A percentile compares a stretch with the other conserved stretches of the same genome.
These are phyloP conservation scores for Babesia ovata DNA, from an alignment of 169 alveolate species.

Conservation along the genomic window DNA sequence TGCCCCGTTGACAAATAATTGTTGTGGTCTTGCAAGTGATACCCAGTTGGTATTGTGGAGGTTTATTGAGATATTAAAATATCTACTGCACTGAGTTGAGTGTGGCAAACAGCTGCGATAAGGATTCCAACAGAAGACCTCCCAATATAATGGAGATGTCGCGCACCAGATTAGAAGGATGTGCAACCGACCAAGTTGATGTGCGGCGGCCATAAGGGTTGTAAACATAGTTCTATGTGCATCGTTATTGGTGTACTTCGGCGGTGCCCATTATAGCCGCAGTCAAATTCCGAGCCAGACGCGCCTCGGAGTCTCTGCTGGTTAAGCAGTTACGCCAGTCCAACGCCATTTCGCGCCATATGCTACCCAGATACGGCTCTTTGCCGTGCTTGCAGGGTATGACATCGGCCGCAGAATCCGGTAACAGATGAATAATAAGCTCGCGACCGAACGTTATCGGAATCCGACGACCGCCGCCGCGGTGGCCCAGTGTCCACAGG, in stretches of 20 bases:
- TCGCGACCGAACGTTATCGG: conserved; percentile 61
- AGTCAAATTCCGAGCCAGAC: conserved; percentile 18
- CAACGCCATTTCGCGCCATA: conserved; percentile 32
- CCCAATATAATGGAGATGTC: too few species aligned
- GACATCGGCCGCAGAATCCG: conserved; percentile 23
- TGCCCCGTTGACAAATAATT: too few species aligned
- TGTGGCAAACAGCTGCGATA: too few species aligned
- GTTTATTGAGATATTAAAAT: too few species aligned
- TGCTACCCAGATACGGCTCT: not conserved
- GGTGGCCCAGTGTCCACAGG: conserved; percentile 56
- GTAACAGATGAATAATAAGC: conserved; percentile 35
- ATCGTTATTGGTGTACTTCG: not conserved
- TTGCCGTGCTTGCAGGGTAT: conserved; percentile 1
- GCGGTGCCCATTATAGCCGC: conserved; percentile 14
- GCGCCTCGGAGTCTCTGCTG: conserved; percentile 24
- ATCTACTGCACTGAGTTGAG: too few species aligned
- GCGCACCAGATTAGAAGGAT: not conserved
- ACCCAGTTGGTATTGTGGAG: too few species aligned
- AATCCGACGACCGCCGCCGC: conserved; percentile 37
- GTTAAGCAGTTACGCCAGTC: conserved; percentile 68
- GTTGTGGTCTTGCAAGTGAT: too few species aligned
- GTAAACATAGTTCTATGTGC: not conserved
- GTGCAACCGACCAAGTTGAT: not conserved
- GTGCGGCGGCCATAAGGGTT: not conserved
- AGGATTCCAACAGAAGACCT: too few species aligned